Evolutionary conservation across 1,284 basidiomycete species (phyloP).

Genomic region (Coniferiporia weirii): DNA sequence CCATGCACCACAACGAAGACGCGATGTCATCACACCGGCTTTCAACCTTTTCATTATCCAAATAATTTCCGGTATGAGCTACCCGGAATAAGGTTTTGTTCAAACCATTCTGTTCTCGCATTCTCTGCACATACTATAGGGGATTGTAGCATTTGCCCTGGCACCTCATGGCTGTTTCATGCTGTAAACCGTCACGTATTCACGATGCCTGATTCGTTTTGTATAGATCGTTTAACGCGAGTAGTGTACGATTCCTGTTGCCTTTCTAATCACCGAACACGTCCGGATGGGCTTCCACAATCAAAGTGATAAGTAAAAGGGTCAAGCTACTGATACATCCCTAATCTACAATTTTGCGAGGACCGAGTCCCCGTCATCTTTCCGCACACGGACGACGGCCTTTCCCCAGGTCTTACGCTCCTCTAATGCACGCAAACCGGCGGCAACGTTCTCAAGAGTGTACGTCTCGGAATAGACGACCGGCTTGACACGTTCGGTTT

Average conservation of each 20-base stretch:
- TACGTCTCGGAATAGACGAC: conserved; percentile 72
- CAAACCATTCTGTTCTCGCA: no score
- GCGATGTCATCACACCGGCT: conserved; percentile 72
- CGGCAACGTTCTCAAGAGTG: conserved; percentile 49
- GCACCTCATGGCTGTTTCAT: not conserved
- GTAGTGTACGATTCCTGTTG: not conserved
- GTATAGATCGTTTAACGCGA: not conserved
- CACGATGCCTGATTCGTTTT: not conserved
- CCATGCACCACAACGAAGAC: conserved; percentile 80
- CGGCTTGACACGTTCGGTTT: conserved; percentile 62
- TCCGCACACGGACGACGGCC: conserved; percentile 64
- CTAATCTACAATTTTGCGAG: conserved; percentile 7
- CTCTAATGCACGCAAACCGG: conserved; percentile 72
- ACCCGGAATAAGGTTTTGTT: no score
- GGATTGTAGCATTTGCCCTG: not conserved
- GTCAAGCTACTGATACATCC: not conserved
- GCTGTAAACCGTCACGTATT: not conserved
- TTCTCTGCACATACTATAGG: no score
- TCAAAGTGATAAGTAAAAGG: not conserved
- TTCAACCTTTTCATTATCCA: conserved; percentile 5
- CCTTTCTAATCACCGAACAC: not conserved
- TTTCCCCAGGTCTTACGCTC: conserved; percentile 92
- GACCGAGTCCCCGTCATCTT: conserved; percentile 29
- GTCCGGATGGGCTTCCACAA: no score
- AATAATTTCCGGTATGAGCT: not conserved